These are phyloP conservation scores for Pseudocercospora macadamiae DNA, from an alignment of 2,329 filamentous ascomycete genomes.

Conservation along the genomic window DNA sequence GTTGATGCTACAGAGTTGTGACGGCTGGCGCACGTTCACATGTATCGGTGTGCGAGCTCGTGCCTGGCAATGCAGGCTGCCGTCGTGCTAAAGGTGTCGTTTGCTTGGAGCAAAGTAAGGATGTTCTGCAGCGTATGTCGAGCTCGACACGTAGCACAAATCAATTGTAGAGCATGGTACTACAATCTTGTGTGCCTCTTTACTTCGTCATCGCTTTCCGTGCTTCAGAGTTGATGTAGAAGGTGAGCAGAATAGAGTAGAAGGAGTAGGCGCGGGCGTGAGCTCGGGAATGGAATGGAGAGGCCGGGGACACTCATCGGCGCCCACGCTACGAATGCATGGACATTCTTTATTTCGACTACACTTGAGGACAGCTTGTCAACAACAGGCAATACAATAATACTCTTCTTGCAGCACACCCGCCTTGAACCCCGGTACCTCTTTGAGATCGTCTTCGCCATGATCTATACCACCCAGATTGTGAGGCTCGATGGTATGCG, in stretches of 20 bases:
- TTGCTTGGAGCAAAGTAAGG: no score
- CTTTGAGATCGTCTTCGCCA: slow-evolving; percentile 14
- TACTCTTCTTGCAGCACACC: background rate
- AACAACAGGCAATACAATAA: background rate
- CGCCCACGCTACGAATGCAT: background rate
- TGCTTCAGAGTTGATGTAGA: no score
- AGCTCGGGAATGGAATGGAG: no score
- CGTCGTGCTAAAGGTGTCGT: no score
- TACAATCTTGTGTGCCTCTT: no score
- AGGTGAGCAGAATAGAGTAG: no score
- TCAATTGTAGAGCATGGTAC: no score
- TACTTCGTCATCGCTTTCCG: no score
- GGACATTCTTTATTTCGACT: background rate
- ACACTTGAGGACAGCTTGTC: slow-evolving; percentile 8
- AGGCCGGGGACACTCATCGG: background rate
- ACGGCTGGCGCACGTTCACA: background rate
- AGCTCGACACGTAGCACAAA: no score
- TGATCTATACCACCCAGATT: slow-evolving; percentile 75
- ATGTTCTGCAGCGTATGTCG: no score
- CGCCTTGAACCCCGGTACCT: background rate
- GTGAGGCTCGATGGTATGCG: slow-evolving; percentile 80
- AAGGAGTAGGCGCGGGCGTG: no score
- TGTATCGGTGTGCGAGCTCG: background rate
- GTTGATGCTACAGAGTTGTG: background rate
- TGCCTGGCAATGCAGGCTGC: background rate